Conservation (phyloP, 2,329 filamentous ascomycete genomes). For the Neurospora crassa region DNA sequence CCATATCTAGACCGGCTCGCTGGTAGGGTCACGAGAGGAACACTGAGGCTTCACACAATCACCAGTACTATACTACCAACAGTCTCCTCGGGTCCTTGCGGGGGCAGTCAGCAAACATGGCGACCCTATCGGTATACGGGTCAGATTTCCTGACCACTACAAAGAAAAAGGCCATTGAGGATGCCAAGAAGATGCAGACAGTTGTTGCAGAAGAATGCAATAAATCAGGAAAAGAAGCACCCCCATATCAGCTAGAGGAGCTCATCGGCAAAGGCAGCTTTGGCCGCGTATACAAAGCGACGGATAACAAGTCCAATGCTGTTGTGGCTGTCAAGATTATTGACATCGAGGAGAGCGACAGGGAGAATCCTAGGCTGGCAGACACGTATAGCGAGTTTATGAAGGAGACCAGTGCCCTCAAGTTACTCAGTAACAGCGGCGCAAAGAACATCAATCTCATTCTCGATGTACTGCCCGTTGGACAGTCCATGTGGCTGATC, state of each 20-base stretch:
- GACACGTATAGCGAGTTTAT: conserved; percentile 61
- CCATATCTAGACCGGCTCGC: background rate
- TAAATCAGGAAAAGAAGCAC: conserved; percentile 44
- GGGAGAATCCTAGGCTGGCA: conserved; percentile 51
- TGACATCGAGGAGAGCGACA: conserved; percentile 71
- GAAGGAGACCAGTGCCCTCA: conserved; percentile 60
- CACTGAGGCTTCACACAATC: background rate
- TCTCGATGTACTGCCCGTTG: conserved; percentile 68
- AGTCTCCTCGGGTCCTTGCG: background rate
- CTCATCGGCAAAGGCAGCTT: conserved; percentile 61
- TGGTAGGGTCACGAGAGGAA: background rate
- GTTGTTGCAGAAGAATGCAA: conserved; percentile 48
- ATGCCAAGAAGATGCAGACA: conserved; percentile 55
- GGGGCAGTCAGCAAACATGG: conserved; percentile 16
- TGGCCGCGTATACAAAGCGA: conserved; percentile 57
- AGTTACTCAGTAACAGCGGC: conserved; percentile 62
- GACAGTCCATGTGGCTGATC: conserved; percentile 78
- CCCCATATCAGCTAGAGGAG: conserved; percentile 52
- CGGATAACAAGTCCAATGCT: conserved; percentile 26
- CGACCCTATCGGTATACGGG: conserved; percentile 22
- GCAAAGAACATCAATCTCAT: conserved; percentile 75
- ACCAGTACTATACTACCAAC: background rate
- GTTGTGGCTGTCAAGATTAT: conserved; percentile 71
- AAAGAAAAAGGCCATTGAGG: conserved; percentile 44
- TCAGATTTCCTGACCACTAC: conserved; percentile 21